A percentile compares a stretch with the other conserved stretches of the same genome.
Evolutionary conservation across 768 basidiomycete genomes (phyloP).

Genomic region (Mycena epipterygia): DNA sequence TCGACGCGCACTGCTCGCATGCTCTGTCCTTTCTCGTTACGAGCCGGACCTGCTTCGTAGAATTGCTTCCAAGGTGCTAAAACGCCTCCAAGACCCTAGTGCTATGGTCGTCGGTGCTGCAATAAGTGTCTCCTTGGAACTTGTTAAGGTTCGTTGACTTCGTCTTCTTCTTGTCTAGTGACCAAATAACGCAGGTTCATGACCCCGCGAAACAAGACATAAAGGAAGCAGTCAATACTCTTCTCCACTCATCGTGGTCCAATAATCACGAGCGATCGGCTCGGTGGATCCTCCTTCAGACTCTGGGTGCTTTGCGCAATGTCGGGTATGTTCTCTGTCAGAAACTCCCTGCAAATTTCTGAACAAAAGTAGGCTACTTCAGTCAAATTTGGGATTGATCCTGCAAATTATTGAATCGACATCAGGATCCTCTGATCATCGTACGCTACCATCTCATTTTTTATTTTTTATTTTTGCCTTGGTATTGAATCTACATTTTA

Average conservation of each 20-base stretch:
- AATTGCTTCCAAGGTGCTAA: slow-evolving; percentile 54
- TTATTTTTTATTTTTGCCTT: slow-evolving; percentile 1
- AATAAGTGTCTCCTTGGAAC: slow-evolving; percentile 48
- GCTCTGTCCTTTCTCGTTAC: slow-evolving; percentile 62
- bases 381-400: slow-evolving; percentile 41
- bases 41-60: slow-evolving; percentile 62
- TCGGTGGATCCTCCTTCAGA: slow-evolving; percentile 41
- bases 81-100: slow-evolving; percentile 60
- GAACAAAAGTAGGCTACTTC: slow-evolving; percentile 30
- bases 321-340: slow-evolving; percentile 14
- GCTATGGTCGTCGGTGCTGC: slow-evolving; percentile 61
- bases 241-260: slow-evolving; percentile 36
- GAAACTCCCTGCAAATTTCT: not conserved
- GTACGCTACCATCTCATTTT: slow-evolving; percentile 29
- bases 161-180: not conserved
- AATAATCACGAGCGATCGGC: slow-evolving; percentile 21
- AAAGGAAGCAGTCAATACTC: slow-evolving; percentile 30
- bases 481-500: slow-evolving; percentile 24
- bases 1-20: slow-evolving; percentile 72
- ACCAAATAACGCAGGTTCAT: slow-evolving; percentile 10
- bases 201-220: slow-evolving; percentile 24
- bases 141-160: slow-evolving; percentile 37
- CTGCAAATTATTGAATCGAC: slow-evolving; percentile 45
- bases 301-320: slow-evolving; percentile 35
- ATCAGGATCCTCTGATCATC: slow-evolving; percentile 37